Conservation (phyloP, 352 stramenopile species). For the Phytophthora megakarya region DNA sequence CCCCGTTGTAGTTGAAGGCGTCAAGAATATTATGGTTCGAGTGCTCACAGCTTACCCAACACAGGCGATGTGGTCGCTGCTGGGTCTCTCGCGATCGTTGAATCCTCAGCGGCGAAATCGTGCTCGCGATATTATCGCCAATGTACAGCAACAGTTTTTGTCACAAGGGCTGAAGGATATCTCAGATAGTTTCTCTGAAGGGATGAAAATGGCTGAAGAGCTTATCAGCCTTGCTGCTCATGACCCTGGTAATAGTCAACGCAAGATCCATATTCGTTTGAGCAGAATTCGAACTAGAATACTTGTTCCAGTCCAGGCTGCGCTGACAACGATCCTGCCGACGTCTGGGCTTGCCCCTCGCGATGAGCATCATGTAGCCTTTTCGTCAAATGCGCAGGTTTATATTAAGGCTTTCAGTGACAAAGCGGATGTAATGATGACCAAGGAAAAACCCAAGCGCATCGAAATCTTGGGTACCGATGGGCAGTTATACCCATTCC, state of each 20-base stretch:
- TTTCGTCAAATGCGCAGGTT: constrained; percentile 71
- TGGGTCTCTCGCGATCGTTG: constrained; percentile 93
- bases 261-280: constrained; percentile 84
- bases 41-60: constrained; percentile 95
- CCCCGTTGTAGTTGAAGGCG: constrained; percentile 80
- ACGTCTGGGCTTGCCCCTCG: constrained; percentile 60
- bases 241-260: constrained; percentile 69
- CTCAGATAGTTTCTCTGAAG: constrained; percentile 85
- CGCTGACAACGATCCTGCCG: constrained; percentile 75
- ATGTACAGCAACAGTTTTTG: constrained; percentile 69
- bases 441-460: constrained; percentile 99
- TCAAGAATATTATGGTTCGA: constrained; percentile 93
- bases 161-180: constrained; percentile 66
- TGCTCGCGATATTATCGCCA: constrained; percentile 68
- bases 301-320: constrained; percentile 79
- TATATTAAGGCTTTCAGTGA: constrained; percentile 90
- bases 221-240: constrained; percentile 94
- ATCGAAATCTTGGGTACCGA: constrained; percentile 89
- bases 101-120: constrained; percentile 72
- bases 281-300: constrained; percentile 73
- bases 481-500: constrained; percentile 86
- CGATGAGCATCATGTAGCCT: constrained; percentile 61
- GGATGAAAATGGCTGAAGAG: constrained; percentile 91
- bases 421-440: constrained; percentile 96
- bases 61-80: constrained; percentile 97